Evolutionary conservation across 371 early-diverging fungal genomes (phyloP).

Genomic region (Entomophthora muscae): DNA sequence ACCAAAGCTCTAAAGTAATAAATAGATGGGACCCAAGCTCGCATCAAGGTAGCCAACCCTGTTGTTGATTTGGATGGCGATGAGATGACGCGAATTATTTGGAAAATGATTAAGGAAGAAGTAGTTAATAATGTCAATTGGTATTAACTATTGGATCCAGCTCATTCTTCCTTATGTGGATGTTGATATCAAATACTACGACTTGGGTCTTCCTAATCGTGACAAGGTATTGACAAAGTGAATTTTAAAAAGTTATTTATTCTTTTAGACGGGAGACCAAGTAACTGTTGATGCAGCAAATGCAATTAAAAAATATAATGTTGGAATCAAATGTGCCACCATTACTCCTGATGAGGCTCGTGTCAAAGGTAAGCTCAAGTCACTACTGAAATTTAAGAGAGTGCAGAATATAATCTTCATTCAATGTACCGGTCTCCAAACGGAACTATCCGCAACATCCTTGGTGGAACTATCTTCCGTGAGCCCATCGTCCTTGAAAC

Average conservation of each 20-base stretch:
- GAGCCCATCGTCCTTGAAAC: constrained; percentile 85
- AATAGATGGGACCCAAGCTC: background rate
- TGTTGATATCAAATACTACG: constrained; percentile 88
- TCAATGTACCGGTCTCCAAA: constrained; percentile 95
- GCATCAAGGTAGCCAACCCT: constrained; percentile 51
- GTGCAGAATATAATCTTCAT: constrained; percentile 76
- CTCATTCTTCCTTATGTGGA: constrained; percentile 84
- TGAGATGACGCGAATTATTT: constrained; percentile 96
- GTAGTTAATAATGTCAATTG: constrained; percentile 11
- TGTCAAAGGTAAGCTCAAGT: constrained; percentile 45
- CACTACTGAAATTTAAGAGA: background rate
- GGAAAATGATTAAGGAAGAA: constrained; percentile 84
- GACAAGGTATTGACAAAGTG: constrained; percentile 36
- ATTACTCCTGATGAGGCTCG: constrained; percentile 96
- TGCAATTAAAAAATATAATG: constrained; percentile 91
- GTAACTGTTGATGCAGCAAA: constrained; percentile 92
- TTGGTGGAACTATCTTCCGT: constrained; percentile 95
- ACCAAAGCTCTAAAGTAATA: too few relatives aligned
- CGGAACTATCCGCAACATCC: constrained; percentile 91
- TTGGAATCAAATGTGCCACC: constrained; percentile 97
- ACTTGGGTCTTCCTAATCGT: constrained; percentile 80
- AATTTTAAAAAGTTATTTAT: background rate
- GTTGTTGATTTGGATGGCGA: constrained; percentile 90
- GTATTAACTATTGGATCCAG: constrained; percentile 11
- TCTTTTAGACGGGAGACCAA: constrained; percentile 70